phyloP scores from a whole-genome alignment of 2,329 filamentous ascomycete genomes.

The Endothia cerciana region DNA sequence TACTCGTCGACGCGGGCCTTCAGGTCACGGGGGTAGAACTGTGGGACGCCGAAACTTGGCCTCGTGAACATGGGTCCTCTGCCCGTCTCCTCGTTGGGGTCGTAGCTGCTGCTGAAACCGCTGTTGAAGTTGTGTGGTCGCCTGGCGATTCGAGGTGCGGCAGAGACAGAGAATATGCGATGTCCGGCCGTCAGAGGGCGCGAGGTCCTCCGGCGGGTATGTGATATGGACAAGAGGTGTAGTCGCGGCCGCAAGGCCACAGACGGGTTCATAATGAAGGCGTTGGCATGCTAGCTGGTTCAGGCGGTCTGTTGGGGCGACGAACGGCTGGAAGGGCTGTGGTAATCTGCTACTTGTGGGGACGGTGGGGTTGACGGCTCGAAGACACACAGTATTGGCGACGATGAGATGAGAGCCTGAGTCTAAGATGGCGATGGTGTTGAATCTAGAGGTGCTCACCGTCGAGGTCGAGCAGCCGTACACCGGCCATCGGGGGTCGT shows the following conservation, averaged over 20 bases:
- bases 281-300: conserved; percentile 20
- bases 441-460: background rate
- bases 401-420: background rate
- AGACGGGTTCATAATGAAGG: conserved; percentile 22
- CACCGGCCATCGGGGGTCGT: conserved; percentile 17
- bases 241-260: conserved; percentile 28
- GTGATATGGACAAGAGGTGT: conserved; percentile 28
- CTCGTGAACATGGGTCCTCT: conserved; percentile 65
- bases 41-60: conserved; percentile 60
- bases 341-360: too few relatives aligned
- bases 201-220: conserved; percentile 20
- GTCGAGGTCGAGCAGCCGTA: background rate
- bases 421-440: background rate
- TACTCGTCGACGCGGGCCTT: conserved; percentile 95
- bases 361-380: background rate
- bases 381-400: background rate
- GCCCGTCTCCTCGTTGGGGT: conserved; percentile 55
- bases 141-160: conserved; percentile 37
- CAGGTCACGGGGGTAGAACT: conserved; percentile 69
- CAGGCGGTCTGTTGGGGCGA: background rate
- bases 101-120: conserved; percentile 63
- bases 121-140: conserved; percentile 57
- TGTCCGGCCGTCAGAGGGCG: conserved; percentile 4
- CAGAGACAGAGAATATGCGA: conserved; percentile 39
- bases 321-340: background rate